Evolutionary conservation across 2,329 filamentous ascomycete species (phyloP), one percentile per base, ranked within the genome.

Genomic region (Talaromyces islandicus): DNA sequence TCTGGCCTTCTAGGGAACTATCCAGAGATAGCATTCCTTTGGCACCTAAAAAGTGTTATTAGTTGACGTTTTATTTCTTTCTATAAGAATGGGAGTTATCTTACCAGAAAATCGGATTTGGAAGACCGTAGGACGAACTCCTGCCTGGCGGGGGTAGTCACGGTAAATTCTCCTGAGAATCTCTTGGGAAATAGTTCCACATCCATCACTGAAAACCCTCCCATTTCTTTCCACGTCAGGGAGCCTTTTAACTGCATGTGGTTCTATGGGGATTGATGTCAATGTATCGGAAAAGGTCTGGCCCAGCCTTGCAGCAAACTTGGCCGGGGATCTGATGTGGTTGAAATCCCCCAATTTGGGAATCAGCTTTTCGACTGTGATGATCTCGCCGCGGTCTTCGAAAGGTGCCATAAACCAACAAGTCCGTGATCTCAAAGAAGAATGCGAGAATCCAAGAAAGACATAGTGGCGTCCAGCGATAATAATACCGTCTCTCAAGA

Each of bases 21-120:
- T 95, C 89, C 0, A 93, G 73, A 0, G 88, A 84, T 0, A 94
- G 79, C 85, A 92, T 90, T 0, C 90, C 91, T 72, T 95, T 95
- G 4, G 85, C 86, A 5, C 61, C 61, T 63, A n/a, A 24, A 48
- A 54, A 51, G 38, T 25, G 12, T 14, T 21, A 30, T n/a, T 46
- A 24, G 24, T 56, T 59, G 35, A 41, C 21, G 19, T 54, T 24
- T 4, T 21, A 35, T 30, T 10, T 48, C 5, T 17, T 50, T 21
- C 29, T 12, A 27, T 17, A 35, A 17, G 17, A 10, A 5, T n/a
- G n/a, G 32, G 30, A 51, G 11, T 32, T 9, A 38, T 29, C 50
- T 57, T 58, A 78, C 82, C 90, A 29, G 80, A 85, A 69, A 85
- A 88, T 2, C 91, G 83, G 50, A 95, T 88, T 67, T 95, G 91